phyloP scores from a whole-genome alignment of 345 rosid species.

The Salix caprea region DNA sequence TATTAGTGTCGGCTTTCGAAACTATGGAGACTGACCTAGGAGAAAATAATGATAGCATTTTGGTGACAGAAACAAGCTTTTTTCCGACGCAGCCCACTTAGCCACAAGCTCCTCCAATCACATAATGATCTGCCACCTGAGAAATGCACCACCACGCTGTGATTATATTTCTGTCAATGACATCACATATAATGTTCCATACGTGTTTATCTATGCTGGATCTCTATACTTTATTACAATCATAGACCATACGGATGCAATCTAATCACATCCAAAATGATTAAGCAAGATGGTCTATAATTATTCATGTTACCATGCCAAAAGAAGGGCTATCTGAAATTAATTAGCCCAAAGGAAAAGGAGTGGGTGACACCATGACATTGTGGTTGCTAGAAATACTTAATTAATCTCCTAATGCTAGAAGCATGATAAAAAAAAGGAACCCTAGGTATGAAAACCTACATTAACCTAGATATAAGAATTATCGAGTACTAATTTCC shows the following conservation, averaged over 20 bases:
- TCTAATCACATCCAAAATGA: not conserved
- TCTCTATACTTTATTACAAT: no score
- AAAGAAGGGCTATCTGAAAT: not conserved
- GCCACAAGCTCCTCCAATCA: conserved; percentile 11
- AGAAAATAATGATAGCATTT: conserved; percentile 17
- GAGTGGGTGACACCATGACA: not conserved
- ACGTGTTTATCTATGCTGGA: not conserved
- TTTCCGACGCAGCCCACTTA: conserved; percentile 25
- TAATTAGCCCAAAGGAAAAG: not conserved
- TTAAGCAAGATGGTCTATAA: not conserved
- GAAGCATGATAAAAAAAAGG: not conserved
- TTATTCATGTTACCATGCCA: not conserved
- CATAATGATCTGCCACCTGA: conserved; percentile 6
- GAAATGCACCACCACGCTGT: conserved; percentile 15
- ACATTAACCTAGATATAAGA: not conserved
- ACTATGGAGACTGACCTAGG: conserved; percentile 15
- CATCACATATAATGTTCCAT: not conserved
- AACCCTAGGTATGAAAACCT: not conserved
- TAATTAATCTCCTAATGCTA: not conserved
- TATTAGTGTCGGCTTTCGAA: not conserved
- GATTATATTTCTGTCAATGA: no score
- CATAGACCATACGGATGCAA: no score
- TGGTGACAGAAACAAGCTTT: conserved; percentile 24
- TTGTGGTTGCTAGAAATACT: not conserved
- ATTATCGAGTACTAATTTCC: not conserved